These are phyloP conservation scores for Poterioochromonas sp. DNA, from an alignment of 352 stramenopile species.

Conservation along the genomic window DNA sequence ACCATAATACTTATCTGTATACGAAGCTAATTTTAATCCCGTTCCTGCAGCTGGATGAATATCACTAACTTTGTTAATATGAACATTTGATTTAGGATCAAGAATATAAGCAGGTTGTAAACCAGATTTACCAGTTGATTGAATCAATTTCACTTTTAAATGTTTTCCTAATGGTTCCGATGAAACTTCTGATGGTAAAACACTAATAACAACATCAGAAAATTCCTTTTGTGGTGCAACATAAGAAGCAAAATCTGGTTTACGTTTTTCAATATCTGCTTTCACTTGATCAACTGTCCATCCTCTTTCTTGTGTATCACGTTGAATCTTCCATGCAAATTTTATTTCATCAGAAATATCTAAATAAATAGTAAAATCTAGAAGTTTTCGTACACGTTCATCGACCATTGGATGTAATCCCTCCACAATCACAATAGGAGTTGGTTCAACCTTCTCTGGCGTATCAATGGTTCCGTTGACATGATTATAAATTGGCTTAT, in stretches of 20 bases:
- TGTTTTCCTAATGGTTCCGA: slow-evolving; percentile 65
- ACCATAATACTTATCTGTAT: slow-evolving; percentile 59
- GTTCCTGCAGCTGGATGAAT: slow-evolving; percentile 36
- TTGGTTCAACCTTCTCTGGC: slow-evolving; percentile 65
- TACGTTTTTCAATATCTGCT: slow-evolving; percentile 67
- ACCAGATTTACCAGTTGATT: slow-evolving; percentile 61
- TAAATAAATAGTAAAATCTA: slow-evolving; percentile 74
- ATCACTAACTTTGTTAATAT: too few species aligned
- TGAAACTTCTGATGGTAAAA: slow-evolving; percentile 61
- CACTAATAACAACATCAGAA: slow-evolving; percentile 65
- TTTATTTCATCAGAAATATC: slow-evolving; percentile 73
- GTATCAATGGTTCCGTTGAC: slow-evolving; percentile 72
- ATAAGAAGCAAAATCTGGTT: slow-evolving; percentile 70
- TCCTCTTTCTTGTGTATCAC: slow-evolving; percentile 70
- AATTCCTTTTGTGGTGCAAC: slow-evolving; percentile 65
- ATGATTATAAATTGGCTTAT: slow-evolving; percentile 78
- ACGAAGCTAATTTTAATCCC: slow-evolving; percentile 69
- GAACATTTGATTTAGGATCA: slow-evolving; percentile 63
- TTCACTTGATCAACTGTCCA: slow-evolving; percentile 70
- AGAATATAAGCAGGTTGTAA: slow-evolving; percentile 67
- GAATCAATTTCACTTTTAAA: slow-evolving; percentile 62
- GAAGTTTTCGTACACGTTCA: slow-evolving; percentile 55
- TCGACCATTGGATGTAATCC: slow-evolving; percentile 70
- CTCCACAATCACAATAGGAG: slow-evolving; percentile 72
- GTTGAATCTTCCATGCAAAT: slow-evolving; percentile 75